These are phyloP conservation scores for Drechslerella coelobrocha DNA, from an alignment of 2,329 filamentous ascomycete species.

Conservation along the genomic window DNA sequence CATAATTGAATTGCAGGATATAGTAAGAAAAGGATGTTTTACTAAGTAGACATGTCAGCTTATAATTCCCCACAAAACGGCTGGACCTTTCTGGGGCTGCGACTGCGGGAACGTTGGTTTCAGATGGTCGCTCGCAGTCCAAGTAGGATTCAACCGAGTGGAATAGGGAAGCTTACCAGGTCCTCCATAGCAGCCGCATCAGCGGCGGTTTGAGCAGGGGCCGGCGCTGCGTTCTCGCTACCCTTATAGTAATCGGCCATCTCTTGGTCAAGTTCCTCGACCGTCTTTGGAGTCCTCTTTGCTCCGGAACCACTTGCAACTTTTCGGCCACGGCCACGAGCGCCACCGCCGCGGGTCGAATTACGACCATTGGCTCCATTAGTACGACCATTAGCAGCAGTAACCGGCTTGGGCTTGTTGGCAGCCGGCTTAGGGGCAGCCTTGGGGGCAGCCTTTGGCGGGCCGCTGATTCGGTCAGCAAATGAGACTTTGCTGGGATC, in stretches of 20 bases:
- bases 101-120: slow-evolving; percentile 25
- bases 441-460: slow-evolving; percentile 28
- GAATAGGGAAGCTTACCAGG: slow-evolving; percentile 51
- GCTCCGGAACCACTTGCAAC: slow-evolving; percentile 64
- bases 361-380: slow-evolving; percentile 61
- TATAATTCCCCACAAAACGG: slow-evolving; percentile 42
- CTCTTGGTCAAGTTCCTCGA: slow-evolving; percentile 93
- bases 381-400: slow-evolving; percentile 54
- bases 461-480: slow-evolving; percentile 37
- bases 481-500: slow-evolving; percentile 60
- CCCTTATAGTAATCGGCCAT: slow-evolving; percentile 92
- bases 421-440: slow-evolving; percentile 70
- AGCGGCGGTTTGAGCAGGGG: slow-evolving; percentile 61
- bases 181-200: slow-evolving; percentile 64
- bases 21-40: slow-evolving; percentile 18
- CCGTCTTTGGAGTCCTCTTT: slow-evolving; percentile 76
- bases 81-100: slow-evolving; percentile 30
- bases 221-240: slow-evolving; percentile 62
- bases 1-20: too few relatives aligned
- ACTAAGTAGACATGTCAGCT: slow-evolving; percentile 29
- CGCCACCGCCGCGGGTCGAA: slow-evolving; percentile 62
- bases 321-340: slow-evolving; percentile 63
- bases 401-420: slow-evolving; percentile 69
- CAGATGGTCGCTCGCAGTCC: slow-evolving; percentile 28
- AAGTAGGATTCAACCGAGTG: slow-evolving; percentile 31